Percentiles rank a stretch among this genome's conserved stretches.
Evolutionary conservation across 2,329 filamentous ascomycete species (phyloP).

Genomic region (Cadophora sp.): DNA sequence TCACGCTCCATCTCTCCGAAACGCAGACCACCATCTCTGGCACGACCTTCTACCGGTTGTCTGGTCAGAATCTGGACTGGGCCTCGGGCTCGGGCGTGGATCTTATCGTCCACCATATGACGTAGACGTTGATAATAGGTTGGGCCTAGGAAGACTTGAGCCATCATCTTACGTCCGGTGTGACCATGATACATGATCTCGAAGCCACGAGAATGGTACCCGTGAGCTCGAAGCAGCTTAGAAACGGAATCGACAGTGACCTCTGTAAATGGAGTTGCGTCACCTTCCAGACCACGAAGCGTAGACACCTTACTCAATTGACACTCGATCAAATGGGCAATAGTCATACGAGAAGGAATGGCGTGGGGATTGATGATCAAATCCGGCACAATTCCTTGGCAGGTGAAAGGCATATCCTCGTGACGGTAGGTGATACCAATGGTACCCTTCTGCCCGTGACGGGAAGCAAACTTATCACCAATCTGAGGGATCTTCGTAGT

Average conservation of each 20-base stretch:
- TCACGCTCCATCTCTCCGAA: constrained; percentile 99
- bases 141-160: constrained; percentile 95
- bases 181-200: constrained; percentile 99
- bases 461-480: constrained; percentile 98
- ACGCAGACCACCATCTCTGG: constrained; percentile 94
- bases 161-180: constrained; percentile 90
- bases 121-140: constrained; percentile 98
- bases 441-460: constrained; percentile 98
- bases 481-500: constrained; percentile 99
- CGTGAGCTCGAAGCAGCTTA: constrained; percentile 81
- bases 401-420: constrained; percentile 98
- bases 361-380: constrained; percentile 99
- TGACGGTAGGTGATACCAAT: constrained; percentile 98
- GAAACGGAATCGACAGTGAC: constrained; percentile 96
- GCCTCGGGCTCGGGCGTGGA: constrained; percentile 96
- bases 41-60: constrained; percentile 97
- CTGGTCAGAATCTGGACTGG: constrained; percentile 97
- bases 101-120: constrained; percentile 99
- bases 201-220: constrained; percentile 96
- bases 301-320: constrained; percentile 95
- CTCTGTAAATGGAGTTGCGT: constrained; percentile 97
- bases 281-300: constrained; percentile 92
- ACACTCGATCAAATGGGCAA: constrained; percentile 99
- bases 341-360: constrained; percentile 99
- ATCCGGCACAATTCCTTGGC: constrained; percentile 90